Conservation (phyloP, 2,329 filamentous ascomycete genomes). For the Fusarium robinianum region DNA sequence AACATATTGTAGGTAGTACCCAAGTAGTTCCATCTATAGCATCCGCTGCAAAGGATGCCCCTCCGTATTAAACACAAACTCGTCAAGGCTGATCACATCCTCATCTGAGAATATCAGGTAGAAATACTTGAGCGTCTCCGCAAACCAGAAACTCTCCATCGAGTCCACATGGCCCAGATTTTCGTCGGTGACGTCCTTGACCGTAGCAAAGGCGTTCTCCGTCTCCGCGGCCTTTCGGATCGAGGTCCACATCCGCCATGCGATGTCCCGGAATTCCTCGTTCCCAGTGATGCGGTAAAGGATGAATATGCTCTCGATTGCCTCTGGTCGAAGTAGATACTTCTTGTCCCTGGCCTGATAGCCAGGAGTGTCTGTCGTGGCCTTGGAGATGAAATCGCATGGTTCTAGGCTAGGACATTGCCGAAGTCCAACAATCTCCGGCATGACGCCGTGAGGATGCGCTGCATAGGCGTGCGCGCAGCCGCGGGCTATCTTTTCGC, state of each 20-base stretch:
- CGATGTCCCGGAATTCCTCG: conserved; percentile 64
- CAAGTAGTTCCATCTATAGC: neutral
- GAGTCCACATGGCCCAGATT: conserved; percentile 53
- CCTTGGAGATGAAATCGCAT: conserved; percentile 28
- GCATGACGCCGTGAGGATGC: conserved; percentile 64
- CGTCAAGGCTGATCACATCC: conserved; percentile 65
- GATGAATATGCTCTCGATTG: conserved; percentile 80
- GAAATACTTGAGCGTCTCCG: conserved; percentile 77
- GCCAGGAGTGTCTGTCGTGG: conserved; percentile 13
- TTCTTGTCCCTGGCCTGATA: conserved; percentile 26
- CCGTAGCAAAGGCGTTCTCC: conserved; percentile 63
- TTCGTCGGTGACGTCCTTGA: conserved; percentile 66
- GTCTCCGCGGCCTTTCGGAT: conserved; percentile 64
- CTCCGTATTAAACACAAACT: conserved; percentile 66
- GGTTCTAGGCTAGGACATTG: conserved; percentile 39
- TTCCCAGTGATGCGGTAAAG: conserved; percentile 78
- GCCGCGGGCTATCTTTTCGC: conserved; percentile 62
- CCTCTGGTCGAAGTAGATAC: conserved; percentile 49
- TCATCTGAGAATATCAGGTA: conserved; percentile 73
- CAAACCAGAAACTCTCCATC: conserved; percentile 74
- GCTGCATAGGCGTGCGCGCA: conserved; percentile 66
- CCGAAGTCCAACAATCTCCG: conserved; percentile 59
- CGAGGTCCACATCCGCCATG: conserved; percentile 73
- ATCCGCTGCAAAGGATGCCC: conserved; percentile 50
- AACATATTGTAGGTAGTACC: too few relatives aligned